Evolutionary conservation across 768 basidiomycete genomes (phyloP), one percentile per base, ranked within the genome.

Genomic region (Amyloporia xantha): DNA sequence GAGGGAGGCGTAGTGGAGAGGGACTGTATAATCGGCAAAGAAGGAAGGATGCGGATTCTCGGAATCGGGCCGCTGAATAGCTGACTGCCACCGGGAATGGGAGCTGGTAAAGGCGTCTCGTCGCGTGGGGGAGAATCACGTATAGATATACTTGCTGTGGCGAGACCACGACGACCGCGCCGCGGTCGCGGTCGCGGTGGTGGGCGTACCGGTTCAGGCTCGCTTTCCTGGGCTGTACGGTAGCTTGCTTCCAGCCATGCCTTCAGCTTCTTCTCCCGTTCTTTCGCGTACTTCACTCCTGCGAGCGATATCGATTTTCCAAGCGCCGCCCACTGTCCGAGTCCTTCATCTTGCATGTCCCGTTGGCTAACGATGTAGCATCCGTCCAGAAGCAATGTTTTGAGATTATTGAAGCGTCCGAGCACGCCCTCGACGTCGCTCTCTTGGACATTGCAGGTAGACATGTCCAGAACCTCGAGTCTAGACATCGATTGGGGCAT

Each of bases 391-490:
- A 93, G 69, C 36, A 96, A 67, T 58, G 88, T 79, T 50, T 72
- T 67, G 11, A 95, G 64, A 1, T 57, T 59, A 0, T 67, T 59
- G 54, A 86, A 78, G 5, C 69, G 72, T 3, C 68, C 65, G 1
- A 86, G 61, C 7, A 90, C 59, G 15, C 65, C 67, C 47, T 81
- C 78, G 33, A 87, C 59, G 40, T 86, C 80, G 0, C 61, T 48
- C 45, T 76, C 73, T 28, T 71, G 64, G 20, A 93, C 62, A 39
- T 68, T 68, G 54, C 80, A 84, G 0, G 87, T 87, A 0, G 87
- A 86, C 11, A 95, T 63, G 61, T 97, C 92, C 25, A 95, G 74
- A 27, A 81, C 74, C 30, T 70, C 67, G 24, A 91, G 62, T 40
- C 56, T 61, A 1, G 75, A 82, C 51, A 74, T 75, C 3, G 75